A percentile compares a stretch with the other conserved stretches of the same genome.
Conservation (phyloP, 2,329 filamentous ascomycete genomes). For the Neofusicoccum kwambonambiense region DNA sequence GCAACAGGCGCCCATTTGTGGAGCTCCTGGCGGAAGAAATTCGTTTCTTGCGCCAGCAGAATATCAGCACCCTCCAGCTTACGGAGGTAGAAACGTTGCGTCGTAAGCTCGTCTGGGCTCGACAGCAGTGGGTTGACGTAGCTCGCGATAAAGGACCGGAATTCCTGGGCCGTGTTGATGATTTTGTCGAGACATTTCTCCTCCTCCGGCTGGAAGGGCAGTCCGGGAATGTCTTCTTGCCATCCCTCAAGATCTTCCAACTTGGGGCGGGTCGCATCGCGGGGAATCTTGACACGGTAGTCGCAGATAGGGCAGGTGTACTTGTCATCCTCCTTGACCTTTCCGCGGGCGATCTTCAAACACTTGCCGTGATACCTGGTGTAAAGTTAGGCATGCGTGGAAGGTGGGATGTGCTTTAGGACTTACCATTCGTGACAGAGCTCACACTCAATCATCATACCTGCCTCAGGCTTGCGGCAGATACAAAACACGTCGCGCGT, state of each 20-base stretch:
- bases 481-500: constrained; percentile 91
- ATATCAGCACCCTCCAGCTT: constrained; percentile 98
- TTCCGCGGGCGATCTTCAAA: constrained; percentile 93
- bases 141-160: constrained; percentile 75
- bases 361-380: constrained; percentile 96
- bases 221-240: constrained; percentile 73
- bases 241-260: constrained; percentile 83
- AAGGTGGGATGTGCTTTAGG: neutral
- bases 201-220: constrained; percentile 96
- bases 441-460: constrained; percentile 99
- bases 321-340: constrained; percentile 97
- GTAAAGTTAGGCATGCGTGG: constrained; percentile 27
- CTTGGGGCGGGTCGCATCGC: constrained; percentile 92
- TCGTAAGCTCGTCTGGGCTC: constrained; percentile 82
- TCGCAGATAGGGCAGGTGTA: constrained; percentile 98
- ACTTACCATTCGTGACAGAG: constrained; percentile 94
- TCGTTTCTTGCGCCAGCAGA: constrained; percentile 87
- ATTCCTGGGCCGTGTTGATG: constrained; percentile 78
- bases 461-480: constrained; percentile 86
- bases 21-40: constrained; percentile 92
- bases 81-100: constrained; percentile 89
- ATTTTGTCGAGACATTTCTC: constrained; percentile 84
- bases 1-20: constrained; percentile 95
- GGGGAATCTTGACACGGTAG: constrained; percentile 93
- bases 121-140: constrained; percentile 80